Evolutionary conservation across 108 stramenopile species (phyloP), one percentile per base, ranked within the genome.

Genomic region (Nitzschia sp.): DNA sequence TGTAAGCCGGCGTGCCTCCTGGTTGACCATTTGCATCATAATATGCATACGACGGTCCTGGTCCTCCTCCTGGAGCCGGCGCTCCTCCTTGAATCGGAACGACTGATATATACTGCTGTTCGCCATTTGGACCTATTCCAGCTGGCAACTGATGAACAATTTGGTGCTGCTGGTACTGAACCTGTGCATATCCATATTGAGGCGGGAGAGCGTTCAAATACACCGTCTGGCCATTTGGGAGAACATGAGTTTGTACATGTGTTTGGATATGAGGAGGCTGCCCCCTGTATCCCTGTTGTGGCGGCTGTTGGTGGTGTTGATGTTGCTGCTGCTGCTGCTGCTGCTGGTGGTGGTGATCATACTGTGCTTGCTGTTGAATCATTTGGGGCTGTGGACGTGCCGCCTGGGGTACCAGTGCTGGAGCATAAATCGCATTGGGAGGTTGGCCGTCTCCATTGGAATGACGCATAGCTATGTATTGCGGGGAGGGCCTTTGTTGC

Each of bases 81-180:
- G 62, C 71, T 1, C 72, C 68, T 27, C 82, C 69, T 70, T 85
- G 85, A 32, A 84, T 78, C 19, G 89, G 86, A 30, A 89, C 77
- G 31, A 89, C 69, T 2, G 83, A 79, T 27, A 89, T 66, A 59
- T 83, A 89, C 58, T 85, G 84, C 58, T 85, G 84, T 26, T 81
- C 76, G 26, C 50, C 59, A 45, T 58, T 35, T 21, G 63, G 45
- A 27, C 33, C 31, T 13, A 46, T 28, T 17, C 22, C 23, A n/a
- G 47, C 3, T 23, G 53, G 26, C 2, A 23, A 21, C 38, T 70
- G 74, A 16, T 77, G 79, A 11, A 65, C 50, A 11, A 80, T 65
- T 27, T 72, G 69, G 36, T 80, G 80, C 22, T 76, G 77, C 45
- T 71, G 84, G 72, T 81, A 84, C 45, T 73, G 78, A 34, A 79